Conservation (phyloP, 768 basidiomycete species). For the Pilatotrama ljubarskyi region DNA sequence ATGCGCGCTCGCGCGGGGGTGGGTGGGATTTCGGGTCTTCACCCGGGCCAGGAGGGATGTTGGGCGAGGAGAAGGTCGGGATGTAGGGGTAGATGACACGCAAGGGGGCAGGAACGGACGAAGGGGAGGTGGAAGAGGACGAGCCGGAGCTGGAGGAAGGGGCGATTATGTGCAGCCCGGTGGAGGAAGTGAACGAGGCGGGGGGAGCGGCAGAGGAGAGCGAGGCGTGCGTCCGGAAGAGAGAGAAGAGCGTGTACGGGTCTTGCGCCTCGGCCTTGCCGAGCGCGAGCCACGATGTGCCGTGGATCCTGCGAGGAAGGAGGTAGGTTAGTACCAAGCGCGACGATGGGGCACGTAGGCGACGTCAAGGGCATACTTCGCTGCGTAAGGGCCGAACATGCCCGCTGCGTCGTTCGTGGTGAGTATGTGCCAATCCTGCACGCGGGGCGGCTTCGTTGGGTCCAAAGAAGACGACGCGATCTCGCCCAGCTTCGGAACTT, state of each 20-base stretch:
- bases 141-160: conserved; percentile 8
- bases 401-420: conserved; percentile 23
- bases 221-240: conserved; percentile 74
- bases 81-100: conserved; percentile 75
- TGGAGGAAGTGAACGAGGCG: conserved; percentile 24
- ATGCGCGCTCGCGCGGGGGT: conserved; percentile 42
- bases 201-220: conserved; percentile 19
- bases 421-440: conserved; percentile 55
- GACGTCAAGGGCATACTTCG: conserved; percentile 25
- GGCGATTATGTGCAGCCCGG: conserved; percentile 24
- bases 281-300: conserved; percentile 47
- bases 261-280: conserved; percentile 46
- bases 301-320: conserved; percentile 23
- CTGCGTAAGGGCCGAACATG: conserved; percentile 33
- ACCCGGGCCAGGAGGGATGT: conserved; percentile 32
- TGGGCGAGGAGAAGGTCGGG: conserved; percentile 53
- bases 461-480: conserved; percentile 46
- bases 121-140: conserved; percentile 7
- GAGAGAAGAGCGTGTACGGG: conserved; percentile 70
- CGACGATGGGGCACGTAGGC: background rate
- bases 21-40: conserved; percentile 28
- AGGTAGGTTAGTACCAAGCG: background rate
- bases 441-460: conserved; percentile 41
- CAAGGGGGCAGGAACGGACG: conserved; percentile 51
- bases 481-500: conserved; percentile 56